Conservation (phyloP, 192 early-diverging fungal species). For the Rhizophagus prolifer region DNA sequence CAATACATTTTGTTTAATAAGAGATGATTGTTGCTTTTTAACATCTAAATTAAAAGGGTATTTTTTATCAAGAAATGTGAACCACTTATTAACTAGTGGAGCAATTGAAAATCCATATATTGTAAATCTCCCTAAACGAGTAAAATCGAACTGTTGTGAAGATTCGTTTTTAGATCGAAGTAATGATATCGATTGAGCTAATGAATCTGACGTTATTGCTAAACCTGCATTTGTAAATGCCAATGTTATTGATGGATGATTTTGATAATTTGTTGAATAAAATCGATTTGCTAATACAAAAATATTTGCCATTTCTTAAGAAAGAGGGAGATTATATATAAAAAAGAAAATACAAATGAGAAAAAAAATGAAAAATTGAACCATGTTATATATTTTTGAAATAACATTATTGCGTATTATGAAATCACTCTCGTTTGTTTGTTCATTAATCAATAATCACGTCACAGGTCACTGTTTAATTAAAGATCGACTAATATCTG, state of each 20-base stretch:
- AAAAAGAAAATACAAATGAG: too few relatives aligned
- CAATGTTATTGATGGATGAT: conserved; percentile 63
- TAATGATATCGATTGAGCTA: conserved; percentile 55
- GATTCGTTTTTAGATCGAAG: neutral
- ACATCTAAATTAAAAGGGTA: conserved; percentile 50
- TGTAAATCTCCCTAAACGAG: conserved; percentile 60
- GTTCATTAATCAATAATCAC: too few relatives aligned
- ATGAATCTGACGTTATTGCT: conserved; percentile 60
- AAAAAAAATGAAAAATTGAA: too few relatives aligned
- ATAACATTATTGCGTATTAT: too few relatives aligned
- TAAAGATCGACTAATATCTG: too few relatives aligned
- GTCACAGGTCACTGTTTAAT: too few relatives aligned
- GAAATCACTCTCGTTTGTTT: too few relatives aligned
- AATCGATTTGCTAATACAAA: conserved; percentile 32
- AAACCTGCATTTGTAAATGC: conserved; percentile 66
- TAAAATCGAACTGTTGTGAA: conserved; percentile 35
- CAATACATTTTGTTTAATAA: neutral
- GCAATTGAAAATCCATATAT: conserved; percentile 68
- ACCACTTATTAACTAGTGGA: conserved; percentile 71
- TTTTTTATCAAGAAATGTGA: conserved; percentile 57
- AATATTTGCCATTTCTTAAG: conserved; percentile 8
- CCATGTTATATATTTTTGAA: too few relatives aligned
- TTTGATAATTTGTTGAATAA: conserved; percentile 48
- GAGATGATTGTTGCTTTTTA: neutral
- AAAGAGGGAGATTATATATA: too few relatives aligned